A percentile compares a stretch with the other conserved stretches of the same genome.
phyloP scores from a whole-genome alignment of 306 rosid genomes.

The Phaseolus lunatus region DNA sequence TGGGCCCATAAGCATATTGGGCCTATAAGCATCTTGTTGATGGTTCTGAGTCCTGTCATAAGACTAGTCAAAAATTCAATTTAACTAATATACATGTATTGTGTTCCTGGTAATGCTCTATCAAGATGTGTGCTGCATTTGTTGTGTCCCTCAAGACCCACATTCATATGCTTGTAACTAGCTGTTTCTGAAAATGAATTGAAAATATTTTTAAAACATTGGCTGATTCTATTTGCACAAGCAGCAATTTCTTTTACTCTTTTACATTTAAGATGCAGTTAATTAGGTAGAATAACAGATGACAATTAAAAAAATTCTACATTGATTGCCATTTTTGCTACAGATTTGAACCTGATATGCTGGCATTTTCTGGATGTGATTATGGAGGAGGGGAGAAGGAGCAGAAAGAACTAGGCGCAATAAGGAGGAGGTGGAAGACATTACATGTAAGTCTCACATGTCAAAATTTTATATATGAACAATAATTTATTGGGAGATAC shows the following conservation, averaged over 20 bases:
- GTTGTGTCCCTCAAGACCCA: no score
- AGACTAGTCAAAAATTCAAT: no score
- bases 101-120: no score
- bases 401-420: constrained; percentile 77
- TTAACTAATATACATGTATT: no score
- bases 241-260: constrained; percentile 15
- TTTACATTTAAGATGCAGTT: constrained; percentile 26
- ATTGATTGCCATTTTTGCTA: constrained; percentile 35
- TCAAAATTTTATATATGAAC: constrained; percentile 32
- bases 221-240: constrained; percentile 3
- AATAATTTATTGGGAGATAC: constrained; percentile 36
- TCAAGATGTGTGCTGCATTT: no score
- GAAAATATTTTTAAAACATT: no score
- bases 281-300: constrained; percentile 9
- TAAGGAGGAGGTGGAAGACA: constrained; percentile 98
- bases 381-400: constrained; percentile 99
- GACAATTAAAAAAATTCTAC: constrained; percentile 39
- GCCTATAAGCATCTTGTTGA: no score
- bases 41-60: no score
- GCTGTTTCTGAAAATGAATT: no score
- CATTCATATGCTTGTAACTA: no score
- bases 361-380: constrained; percentile 98
- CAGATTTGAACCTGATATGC: constrained; percentile 99
- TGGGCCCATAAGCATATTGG: no score
- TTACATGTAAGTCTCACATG: constrained; percentile 73